phyloP scores from a whole-genome alignment of 2,329 filamentous ascomycete species.

The Aspergillus fructus region DNA sequence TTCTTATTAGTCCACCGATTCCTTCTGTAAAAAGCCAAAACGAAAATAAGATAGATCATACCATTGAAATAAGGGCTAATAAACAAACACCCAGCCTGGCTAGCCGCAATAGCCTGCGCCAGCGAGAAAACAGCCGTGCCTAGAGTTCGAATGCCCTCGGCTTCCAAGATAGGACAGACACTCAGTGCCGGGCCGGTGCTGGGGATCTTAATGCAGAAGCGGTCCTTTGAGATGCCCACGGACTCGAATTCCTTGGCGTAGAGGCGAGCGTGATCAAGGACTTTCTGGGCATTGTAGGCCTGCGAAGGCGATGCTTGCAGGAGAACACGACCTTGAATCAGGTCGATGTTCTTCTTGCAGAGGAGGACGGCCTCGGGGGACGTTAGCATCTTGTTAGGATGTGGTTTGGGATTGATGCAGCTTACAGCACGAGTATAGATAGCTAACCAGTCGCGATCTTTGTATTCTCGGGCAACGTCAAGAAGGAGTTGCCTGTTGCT shows the following conservation, averaged over 20 bases:
- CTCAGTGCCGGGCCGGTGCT: constrained; percentile 50
- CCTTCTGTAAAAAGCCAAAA: no score
- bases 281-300: constrained; percentile 47
- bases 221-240: constrained; percentile 46
- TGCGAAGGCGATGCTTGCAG: constrained; percentile 50
- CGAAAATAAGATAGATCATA: constrained; percentile 14
- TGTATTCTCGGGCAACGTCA: neutral
- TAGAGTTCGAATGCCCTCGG: constrained; percentile 49
- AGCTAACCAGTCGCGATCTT: neutral
- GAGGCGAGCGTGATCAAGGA: constrained; percentile 47
- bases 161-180: constrained; percentile 44
- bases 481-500: neutral
- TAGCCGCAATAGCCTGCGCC: constrained; percentile 51
- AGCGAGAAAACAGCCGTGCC: constrained; percentile 51
- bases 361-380: neutral
- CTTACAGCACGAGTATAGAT: neutral
- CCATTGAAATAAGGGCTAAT: constrained; percentile 54
- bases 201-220: constrained; percentile 55
- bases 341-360: constrained; percentile 38
- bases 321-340: constrained; percentile 50
- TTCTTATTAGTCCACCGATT: neutral
- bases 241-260: constrained; percentile 50
- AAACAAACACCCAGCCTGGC: constrained; percentile 49
- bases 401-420: no score
- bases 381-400: neutral